Conservation (phyloP, 2,329 filamentous ascomycete genomes). For the Diplodia scrobiculata region DNA sequence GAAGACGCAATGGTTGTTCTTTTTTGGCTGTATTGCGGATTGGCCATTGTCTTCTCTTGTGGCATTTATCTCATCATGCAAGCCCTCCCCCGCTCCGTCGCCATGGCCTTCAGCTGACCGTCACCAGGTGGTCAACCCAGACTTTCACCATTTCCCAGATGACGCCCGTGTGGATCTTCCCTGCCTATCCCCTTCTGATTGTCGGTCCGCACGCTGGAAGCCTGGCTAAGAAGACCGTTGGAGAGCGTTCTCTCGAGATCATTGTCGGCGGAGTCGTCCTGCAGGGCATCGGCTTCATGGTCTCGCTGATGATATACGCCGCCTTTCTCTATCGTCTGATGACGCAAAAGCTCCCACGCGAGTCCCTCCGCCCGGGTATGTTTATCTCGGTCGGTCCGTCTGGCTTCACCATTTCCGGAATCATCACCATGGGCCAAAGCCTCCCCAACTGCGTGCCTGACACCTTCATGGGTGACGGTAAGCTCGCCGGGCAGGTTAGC, state of each 20-base stretch:
- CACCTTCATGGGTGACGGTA: slow-evolving; percentile 61
- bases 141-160: slow-evolving; percentile 76
- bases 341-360: slow-evolving; percentile 80
- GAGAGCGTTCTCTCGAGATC: slow-evolving; percentile 53
- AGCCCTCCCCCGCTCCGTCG: slow-evolving; percentile 43
- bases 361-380: slow-evolving; percentile 77
- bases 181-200: slow-evolving; percentile 77
- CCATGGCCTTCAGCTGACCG: background rate
- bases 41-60: slow-evolving; percentile 68
- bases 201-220: slow-evolving; percentile 71
- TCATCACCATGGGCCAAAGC: slow-evolving; percentile 60
- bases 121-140: slow-evolving; percentile 61
- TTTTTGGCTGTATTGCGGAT: slow-evolving; percentile 72
- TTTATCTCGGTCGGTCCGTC: slow-evolving; percentile 81
- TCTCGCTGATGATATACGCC: slow-evolving; percentile 76
- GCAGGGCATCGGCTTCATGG: slow-evolving; percentile 66
- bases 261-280: slow-evolving; percentile 63
- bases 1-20: slow-evolving; percentile 62
- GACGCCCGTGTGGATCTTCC: slow-evolving; percentile 88
- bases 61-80: slow-evolving; percentile 74
- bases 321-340: slow-evolving; percentile 84
- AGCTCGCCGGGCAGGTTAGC: slow-evolving; percentile 58
- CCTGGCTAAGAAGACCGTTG: slow-evolving; percentile 51
- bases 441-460: slow-evolving; percentile 53
- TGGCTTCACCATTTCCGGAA: slow-evolving; percentile 65